Percentiles rank a stretch among this genome's conserved stretches.
These are phyloP conservation scores for Gamarada debralockiae DNA, from an alignment of 495 filamentous ascomycete genomes.

Conservation along the genomic window DNA sequence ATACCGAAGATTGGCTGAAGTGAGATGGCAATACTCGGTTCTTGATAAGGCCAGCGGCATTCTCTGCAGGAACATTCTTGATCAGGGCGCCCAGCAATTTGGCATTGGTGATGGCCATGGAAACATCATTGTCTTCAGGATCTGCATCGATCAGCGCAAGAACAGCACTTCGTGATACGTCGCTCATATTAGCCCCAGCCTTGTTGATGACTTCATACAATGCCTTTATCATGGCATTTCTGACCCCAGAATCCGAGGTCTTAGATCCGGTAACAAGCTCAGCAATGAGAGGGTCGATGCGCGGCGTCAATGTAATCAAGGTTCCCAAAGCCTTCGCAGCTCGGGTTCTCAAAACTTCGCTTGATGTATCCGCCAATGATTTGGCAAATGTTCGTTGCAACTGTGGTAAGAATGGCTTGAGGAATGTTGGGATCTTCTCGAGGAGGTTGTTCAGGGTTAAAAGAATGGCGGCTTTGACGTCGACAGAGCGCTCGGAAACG, in stretches of 20 bases:
- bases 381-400: constrained; percentile 96
- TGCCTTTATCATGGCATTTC: constrained; percentile 95
- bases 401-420: constrained; percentile 96
- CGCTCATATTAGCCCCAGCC: constrained; percentile 90
- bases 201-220: constrained; percentile 95
- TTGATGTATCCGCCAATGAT: constrained; percentile 87
- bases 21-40: constrained; percentile 71
- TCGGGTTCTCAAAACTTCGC: constrained; percentile 78
- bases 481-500: constrained; percentile 89
- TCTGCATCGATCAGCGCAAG: constrained; percentile 85
- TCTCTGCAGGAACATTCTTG: constrained; percentile 69
- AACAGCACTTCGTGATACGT: constrained; percentile 75
- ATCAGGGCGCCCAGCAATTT: constrained; percentile 84
- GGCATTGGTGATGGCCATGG: constrained; percentile 83
- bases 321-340: constrained; percentile 97
- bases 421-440: constrained; percentile 91
- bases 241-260: constrained; percentile 83
- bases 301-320: constrained; percentile 90
- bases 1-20: constrained; percentile 60
- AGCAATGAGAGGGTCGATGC: constrained; percentile 81
- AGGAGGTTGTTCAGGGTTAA: constrained; percentile 91
- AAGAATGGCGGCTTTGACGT: constrained; percentile 93
- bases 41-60: constrained; percentile 68
- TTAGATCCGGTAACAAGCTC: constrained; percentile 93
- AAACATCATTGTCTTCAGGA: constrained; percentile 64